Evolutionary conservation across 164 flowering plant genomes (phyloP).

Genomic region (Chimonanthus salicifolius): DNA sequence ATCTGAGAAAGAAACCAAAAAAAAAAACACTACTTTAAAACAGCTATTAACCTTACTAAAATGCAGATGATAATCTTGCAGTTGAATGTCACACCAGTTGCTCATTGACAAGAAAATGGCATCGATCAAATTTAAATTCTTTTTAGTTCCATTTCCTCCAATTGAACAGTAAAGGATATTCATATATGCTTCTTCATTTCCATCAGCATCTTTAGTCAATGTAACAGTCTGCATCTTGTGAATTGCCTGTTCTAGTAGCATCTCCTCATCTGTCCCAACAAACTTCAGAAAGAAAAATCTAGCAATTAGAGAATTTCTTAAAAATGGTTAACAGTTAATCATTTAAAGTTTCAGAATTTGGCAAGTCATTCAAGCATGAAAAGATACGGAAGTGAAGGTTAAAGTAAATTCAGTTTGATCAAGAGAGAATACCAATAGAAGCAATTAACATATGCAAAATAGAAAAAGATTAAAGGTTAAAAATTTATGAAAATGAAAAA

Average conservation of each 20-base stretch:
- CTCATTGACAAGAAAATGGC: slow-evolving; percentile 52
- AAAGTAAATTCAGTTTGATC: too few species aligned
- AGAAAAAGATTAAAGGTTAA: too few species aligned
- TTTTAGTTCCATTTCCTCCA: slow-evolving; percentile 21
- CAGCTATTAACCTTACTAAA: slow-evolving; percentile 53
- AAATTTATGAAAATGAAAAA: too few species aligned
- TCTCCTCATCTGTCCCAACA: slow-evolving; percentile 49
- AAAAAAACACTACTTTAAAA: not conserved
- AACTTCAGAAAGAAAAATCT: slow-evolving; percentile 36
- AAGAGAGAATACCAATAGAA: too few species aligned
- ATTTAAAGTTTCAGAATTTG: too few species aligned
- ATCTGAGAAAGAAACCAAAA: not conserved
- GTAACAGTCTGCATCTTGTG: slow-evolving; percentile 44
- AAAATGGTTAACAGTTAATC: too few species aligned
- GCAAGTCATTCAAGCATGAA: too few species aligned
- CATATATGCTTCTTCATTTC: slow-evolving; percentile 43
- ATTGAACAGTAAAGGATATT: slow-evolving; percentile 40
- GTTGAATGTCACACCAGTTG: slow-evolving; percentile 59
- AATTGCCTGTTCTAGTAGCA: slow-evolving; percentile 50
- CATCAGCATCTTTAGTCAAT: slow-evolving; percentile 26
- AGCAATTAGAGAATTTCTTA: not conserved
- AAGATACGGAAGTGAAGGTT: too few species aligned
- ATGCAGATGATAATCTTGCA: slow-evolving; percentile 72
- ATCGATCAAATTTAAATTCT: slow-evolving; percentile 38
- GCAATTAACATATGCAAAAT: too few species aligned